Conservation (phyloP, 2,329 filamentous ascomycete genomes). For the Cryphonectria japonica region DNA sequence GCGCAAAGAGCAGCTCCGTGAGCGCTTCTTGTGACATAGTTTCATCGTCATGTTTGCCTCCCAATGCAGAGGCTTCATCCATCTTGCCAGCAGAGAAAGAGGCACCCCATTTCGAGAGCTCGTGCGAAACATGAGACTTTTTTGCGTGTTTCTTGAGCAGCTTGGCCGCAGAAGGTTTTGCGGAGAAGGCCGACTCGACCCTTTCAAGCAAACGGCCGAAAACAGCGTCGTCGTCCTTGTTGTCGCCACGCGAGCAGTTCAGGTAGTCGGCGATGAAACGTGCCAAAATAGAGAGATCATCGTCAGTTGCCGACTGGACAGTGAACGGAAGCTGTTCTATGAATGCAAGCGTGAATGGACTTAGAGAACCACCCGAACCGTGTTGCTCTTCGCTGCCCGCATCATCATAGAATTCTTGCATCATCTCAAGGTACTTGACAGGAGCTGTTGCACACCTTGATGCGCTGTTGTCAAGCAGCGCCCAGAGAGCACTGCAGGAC, state of each 20-base stretch:
- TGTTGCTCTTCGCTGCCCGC: conserved; percentile 38
- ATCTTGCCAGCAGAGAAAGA: conserved; percentile 26
- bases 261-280: conserved; percentile 63
- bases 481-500: conserved; percentile 51
- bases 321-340: conserved; percentile 79
- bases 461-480: conserved; percentile 82
- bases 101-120: conserved; percentile 29
- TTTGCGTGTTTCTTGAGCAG: conserved; percentile 25
- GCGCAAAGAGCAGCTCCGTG: conserved; percentile 54
- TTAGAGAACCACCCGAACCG: conserved; percentile 48
- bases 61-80: conserved; percentile 35
- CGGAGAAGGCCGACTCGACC: conserved; percentile 22
- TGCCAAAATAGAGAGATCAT: conserved; percentile 52
- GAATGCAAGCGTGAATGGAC: conserved; percentile 70
- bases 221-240: conserved; percentile 42
- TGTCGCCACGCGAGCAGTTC: conserved; percentile 54
- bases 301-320: conserved; percentile 52
- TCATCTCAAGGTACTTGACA: conserved; percentile 79
- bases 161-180: conserved; percentile 23
- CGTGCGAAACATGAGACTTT: conserved; percentile 15
- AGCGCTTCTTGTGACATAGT: conserved; percentile 46
- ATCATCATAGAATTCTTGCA: conserved; percentile 55
- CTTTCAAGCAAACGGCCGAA: conserved; percentile 19
- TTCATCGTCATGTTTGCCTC: background rate
- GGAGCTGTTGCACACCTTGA: conserved; percentile 74